Base-by-base conservation (phyloP, 306 rosid species). In the Glycyrrhiza uralensis region DNA sequence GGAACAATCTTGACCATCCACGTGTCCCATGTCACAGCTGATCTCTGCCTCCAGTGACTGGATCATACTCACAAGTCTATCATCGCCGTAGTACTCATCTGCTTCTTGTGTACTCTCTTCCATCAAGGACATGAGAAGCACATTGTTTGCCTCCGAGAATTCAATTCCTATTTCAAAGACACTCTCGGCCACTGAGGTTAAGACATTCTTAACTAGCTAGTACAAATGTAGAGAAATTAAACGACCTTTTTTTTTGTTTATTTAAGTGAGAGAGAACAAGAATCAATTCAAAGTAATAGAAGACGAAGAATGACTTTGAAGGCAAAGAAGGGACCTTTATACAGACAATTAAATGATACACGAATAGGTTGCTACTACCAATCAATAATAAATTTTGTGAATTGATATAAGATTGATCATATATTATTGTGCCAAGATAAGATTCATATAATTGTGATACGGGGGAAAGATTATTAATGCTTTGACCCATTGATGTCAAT, bases 31-130 rank as follows among this genome's bases (percentile, higher is more conserved):
- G 22, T 56, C 59, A 4, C 45, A 59, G 9, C 5, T 66, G 47
- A 85, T 76, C 69, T 79, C 90, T n/a, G 82, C 88, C 71, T 85
- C 85, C 13, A 83, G 61, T 28, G 90, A 87, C 49, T 81, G 89
- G 36, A 87, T 85, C 65, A 85, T 77, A 50, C 76, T 83, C 1
- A 74, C 71, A 20, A 88, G 76, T 42, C 83, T 85, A 15, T 85
- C 88, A 73, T 81, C 92, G 0, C 74, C 85, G 46, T 58, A 35
- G 55, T 55, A 69, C 57, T 71, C 81, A 29, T 85, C 87, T n/a
- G n/a, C n/a, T 39, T 87, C 85, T 1, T 70, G 78, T 6, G 75
- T 47, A n/a, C n/a, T n/a, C 56, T 85, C 88, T 56, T 82, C 86
- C 77, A 82, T 41, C 15, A 85, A 38, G 19, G 80, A 69, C 87